These are phyloP conservation scores for Trichoderma sp. DNA, from an alignment of 2,329 filamentous ascomycete species.

Conservation along the genomic window DNA sequence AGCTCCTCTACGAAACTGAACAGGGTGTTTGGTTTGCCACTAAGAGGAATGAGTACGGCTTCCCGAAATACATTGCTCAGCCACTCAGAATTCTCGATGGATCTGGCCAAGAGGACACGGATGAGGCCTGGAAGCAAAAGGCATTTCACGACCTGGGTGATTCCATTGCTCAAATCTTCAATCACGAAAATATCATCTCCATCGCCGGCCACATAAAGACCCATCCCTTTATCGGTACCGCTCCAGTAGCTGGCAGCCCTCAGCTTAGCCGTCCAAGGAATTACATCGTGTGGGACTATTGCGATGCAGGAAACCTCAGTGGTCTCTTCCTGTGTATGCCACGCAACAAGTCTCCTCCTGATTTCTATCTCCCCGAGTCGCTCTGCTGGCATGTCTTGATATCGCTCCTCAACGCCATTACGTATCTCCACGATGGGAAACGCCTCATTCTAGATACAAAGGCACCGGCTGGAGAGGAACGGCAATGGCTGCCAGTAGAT, in stretches of 20 bases:
- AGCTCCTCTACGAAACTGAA: conserved; percentile 32
- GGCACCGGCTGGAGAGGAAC: neutral
- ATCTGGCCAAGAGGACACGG: neutral
- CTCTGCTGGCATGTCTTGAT: conserved; percentile 56
- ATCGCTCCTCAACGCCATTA: conserved; percentile 47
- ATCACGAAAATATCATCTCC: conserved; percentile 51
- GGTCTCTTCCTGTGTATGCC: conserved; percentile 38
- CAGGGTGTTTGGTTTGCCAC: conserved; percentile 35
- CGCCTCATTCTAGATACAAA: conserved; percentile 26
- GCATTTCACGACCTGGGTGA: conserved; percentile 29
- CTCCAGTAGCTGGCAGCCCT: conserved; percentile 13
- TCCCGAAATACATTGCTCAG: conserved; percentile 36
- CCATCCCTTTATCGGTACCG: conserved; percentile 22
- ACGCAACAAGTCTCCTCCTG: conserved; percentile 16
- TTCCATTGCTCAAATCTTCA: conserved; percentile 40
- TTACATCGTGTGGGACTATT: conserved; percentile 51
- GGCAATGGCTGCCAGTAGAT: conserved; percentile 30
- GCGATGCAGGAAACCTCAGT: conserved; percentile 50
- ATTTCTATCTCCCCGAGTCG: conserved; percentile 47
- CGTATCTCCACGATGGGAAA: conserved; percentile 53
- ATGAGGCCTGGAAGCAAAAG: conserved; percentile 20
- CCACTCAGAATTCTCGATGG: conserved; percentile 23
- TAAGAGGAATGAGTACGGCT: conserved; percentile 29
- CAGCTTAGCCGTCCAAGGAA: conserved; percentile 26
- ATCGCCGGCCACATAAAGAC: conserved; percentile 39